phyloP scores from a whole-genome alignment of 805 yeast species.

The Lachancea fermentati region DNA sequence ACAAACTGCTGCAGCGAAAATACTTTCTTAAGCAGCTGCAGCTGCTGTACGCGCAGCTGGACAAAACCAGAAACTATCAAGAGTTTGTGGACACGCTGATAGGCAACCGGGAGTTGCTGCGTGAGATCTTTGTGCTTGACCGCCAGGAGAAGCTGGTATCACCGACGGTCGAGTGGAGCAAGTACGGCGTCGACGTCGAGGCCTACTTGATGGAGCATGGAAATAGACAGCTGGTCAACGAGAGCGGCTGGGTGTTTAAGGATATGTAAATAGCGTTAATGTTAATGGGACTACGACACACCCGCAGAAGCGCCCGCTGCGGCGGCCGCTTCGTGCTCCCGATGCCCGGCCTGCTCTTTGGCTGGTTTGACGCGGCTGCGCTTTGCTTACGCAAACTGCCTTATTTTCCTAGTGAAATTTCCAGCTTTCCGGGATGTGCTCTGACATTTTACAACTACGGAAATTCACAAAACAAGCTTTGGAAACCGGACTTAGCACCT shows the following conservation, averaged over 20 bases:
- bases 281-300: slow-evolving; percentile 5
- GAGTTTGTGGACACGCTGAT: slow-evolving; percentile 27
- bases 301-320: too few relatives aligned
- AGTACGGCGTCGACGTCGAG: slow-evolving; percentile 24
- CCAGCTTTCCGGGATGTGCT: too few relatives aligned
- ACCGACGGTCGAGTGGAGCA: slow-evolving; percentile 21
- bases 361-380: too few relatives aligned
- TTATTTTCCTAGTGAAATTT: too few relatives aligned
- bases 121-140: slow-evolving; percentile 29
- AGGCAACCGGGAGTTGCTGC: slow-evolving; percentile 20
- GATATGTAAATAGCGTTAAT: slow-evolving; percentile 8
- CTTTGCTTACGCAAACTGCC: too few relatives aligned
- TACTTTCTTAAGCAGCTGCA: slow-evolving; percentile 21
- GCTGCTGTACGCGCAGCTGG: slow-evolving; percentile 24
- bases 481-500: too few relatives aligned
- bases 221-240: slow-evolving; percentile 3
- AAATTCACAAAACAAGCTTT: too few relatives aligned
- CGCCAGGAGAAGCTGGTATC: slow-evolving; percentile 10
- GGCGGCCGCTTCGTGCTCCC: too few relatives aligned
- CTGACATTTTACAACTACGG: too few relatives aligned
- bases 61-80: slow-evolving; percentile 27
- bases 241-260: slow-evolving; percentile 11
- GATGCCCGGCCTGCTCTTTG: too few relatives aligned
- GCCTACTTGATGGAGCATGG: slow-evolving; percentile 21
- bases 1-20: slow-evolving; percentile 16